phyloP scores from a whole-genome alignment of 331 rosid genomes.

The Erythrophleum ivorense region DNA sequence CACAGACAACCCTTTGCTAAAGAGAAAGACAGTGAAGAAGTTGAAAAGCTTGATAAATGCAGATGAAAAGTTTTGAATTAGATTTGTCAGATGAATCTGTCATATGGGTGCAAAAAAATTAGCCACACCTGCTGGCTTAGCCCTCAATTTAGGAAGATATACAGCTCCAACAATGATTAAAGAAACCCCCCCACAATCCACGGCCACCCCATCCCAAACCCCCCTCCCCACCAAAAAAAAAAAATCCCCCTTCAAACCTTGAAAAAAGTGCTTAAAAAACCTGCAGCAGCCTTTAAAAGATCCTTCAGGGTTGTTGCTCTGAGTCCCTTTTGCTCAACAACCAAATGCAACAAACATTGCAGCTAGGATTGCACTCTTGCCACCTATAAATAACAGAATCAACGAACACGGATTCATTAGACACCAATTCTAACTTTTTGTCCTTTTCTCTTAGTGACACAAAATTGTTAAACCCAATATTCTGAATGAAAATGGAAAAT shows the following conservation, averaged over 20 bases:
- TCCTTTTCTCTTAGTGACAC: not conserved
- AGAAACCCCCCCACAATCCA: not conserved
- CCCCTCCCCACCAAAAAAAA: not conserved
- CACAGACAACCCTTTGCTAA: not conserved
- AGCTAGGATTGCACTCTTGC: constrained; percentile 89
- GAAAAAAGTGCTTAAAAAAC: constrained; percentile 37
- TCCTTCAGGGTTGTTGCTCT: constrained; percentile 84
- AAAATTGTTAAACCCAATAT: constrained; percentile 2
- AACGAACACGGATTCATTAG: constrained; percentile 18
- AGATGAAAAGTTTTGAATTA: not conserved
- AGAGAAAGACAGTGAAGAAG: not conserved
- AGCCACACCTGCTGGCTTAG: not conserved
- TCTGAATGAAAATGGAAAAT: not conserved
- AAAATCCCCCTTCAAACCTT: not conserved
- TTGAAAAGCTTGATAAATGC: not conserved
- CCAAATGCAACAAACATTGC: constrained; percentile 94
- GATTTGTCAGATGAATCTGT: not conserved
- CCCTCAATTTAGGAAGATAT: not conserved
- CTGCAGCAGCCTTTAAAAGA: constrained; percentile 81
- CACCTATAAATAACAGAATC: constrained; percentile 62
- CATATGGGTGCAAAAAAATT: not conserved
- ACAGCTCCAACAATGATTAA: not conserved
- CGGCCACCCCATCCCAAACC: not conserved
- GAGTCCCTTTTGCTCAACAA: constrained; percentile 88
- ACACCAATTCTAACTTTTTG: not conserved